Evolutionary conservation across 768 basidiomycete genomes (phyloP).

Genomic region (Suillus placidus): DNA sequence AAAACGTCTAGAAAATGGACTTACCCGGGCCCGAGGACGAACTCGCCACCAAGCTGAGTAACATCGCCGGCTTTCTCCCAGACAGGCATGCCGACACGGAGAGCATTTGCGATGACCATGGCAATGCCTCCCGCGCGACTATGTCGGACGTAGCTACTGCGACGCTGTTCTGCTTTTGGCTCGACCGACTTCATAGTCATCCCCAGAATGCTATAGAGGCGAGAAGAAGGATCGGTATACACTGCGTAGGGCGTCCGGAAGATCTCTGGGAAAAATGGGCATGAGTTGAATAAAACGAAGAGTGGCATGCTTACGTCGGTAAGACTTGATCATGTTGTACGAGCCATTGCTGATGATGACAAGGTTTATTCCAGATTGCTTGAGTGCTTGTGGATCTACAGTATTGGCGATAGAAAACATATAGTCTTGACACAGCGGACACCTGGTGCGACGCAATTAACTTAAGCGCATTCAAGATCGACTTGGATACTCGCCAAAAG

Average conservation of each 20-base stretch:
- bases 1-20: slow-evolving; percentile 40
- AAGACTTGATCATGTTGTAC: slow-evolving; percentile 73
- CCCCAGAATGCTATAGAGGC: slow-evolving; percentile 72
- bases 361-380: slow-evolving; percentile 55
- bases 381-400: slow-evolving; percentile 49
- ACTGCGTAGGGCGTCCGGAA: slow-evolving; percentile 72
- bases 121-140: slow-evolving; percentile 67
- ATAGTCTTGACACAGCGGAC: slow-evolving; percentile 87
- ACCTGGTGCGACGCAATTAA: slow-evolving; percentile 42
- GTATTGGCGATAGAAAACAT: slow-evolving; percentile 64
- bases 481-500: slow-evolving; percentile 57
- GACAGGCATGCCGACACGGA: slow-evolving; percentile 77
- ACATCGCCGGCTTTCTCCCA: slow-evolving; percentile 81
- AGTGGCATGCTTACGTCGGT: slow-evolving; percentile 50
- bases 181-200: slow-evolving; percentile 60
- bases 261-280: slow-evolving; percentile 47
- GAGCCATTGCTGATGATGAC: slow-evolving; percentile 83
- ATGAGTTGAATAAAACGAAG: background rate
- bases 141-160: slow-evolving; percentile 68
- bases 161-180: slow-evolving; percentile 44
- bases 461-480: slow-evolving; percentile 8
- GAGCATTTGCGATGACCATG: slow-evolving; percentile 70
- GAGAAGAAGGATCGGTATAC: slow-evolving; percentile 77
- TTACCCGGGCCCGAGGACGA: slow-evolving; percentile 69
- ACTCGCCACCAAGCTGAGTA: slow-evolving; percentile 88